Conservation (phyloP, 2,329 filamentous ascomycete species). For the Calonectria multiphialidica region DNA sequence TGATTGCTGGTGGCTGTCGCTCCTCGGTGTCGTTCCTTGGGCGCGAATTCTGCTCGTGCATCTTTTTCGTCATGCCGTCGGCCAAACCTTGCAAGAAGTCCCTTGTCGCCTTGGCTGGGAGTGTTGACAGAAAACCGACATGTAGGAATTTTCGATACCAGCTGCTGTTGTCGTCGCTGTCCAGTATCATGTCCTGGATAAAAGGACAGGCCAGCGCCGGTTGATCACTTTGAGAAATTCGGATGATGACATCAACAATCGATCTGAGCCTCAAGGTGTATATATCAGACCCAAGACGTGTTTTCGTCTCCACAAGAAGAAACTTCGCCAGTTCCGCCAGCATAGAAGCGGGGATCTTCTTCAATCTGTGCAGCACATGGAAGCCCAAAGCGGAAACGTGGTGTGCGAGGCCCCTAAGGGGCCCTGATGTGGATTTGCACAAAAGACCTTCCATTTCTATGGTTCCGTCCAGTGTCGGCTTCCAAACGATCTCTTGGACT, state of each 20-base stretch:
- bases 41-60: conserved; percentile 40
- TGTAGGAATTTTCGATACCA: conserved; percentile 49
- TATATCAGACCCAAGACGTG: conserved; percentile 22
- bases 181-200: conserved; percentile 45
- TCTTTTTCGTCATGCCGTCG: conserved; percentile 42
- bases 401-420: not conserved
- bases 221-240: conserved; percentile 43
- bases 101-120: conserved; percentile 41
- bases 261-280: conserved; percentile 26
- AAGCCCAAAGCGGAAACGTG: conserved; percentile 5
- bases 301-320: conserved; percentile 33
- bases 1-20: conserved; percentile 38
- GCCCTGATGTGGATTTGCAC: conserved; percentile 14
- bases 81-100: conserved; percentile 45
- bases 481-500: conserved; percentile 42
- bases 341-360: not conserved
- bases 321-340: conserved; percentile 35
- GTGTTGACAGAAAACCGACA: conserved; percentile 38
- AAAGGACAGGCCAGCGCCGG: conserved; percentile 46
- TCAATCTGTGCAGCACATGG: conserved; percentile 28
- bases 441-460: conserved; percentile 39
- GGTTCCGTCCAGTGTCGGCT: conserved; percentile 45
- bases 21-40: conserved; percentile 5
- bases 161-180: conserved; percentile 45
- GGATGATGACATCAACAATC: conserved; percentile 35